Evolutionary conservation across 768 basidiomycete species (phyloP), one percentile per base, ranked within the genome.

Genomic region (Tulasnella sp.): DNA sequence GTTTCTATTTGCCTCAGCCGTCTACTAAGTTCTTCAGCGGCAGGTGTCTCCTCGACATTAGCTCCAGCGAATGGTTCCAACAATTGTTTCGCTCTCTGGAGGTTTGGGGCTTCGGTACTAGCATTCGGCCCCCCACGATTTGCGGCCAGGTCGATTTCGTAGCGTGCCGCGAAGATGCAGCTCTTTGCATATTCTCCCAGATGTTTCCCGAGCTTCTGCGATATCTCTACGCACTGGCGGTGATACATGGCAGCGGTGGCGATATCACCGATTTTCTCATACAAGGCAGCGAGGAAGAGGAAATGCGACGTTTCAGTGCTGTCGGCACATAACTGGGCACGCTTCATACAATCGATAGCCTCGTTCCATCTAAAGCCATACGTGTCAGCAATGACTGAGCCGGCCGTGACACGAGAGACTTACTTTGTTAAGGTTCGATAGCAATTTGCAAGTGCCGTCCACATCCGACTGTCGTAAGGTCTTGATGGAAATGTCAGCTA

Each of bases 381-480:
- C n/a, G 35, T n/a, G 67, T 79, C 26, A 51, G 70, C 23, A 35
- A 73, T 5, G 57, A 73, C 42, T 74, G 23, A 32, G 46, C n/a
- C 20, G 70, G 37, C 32, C 42, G 61, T 40, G 9, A 77, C 20
- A 46, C 71, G 26, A 39, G 76, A 37, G 23, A 69, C 23, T 44
- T 16, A 94, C 96, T 91, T 88, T 82, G 92, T 91, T 81, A 98
- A 90, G 83, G 95, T 93, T 84, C 96, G 94, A 84, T 98, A 99
- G 81, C 96, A 97, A 81, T 91, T 90, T 5, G 93, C 96, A 81
- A 98, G 90, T 10, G 96, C 96, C 81, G 94, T 93, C 98, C 98
- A 99, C 85, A 99, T 88, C 48, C 98, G 90, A 48, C 95, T 92
- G 84, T 99, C 98, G 83, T 98, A 98, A 5, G 98, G 96, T 55